phyloP scores from a whole-genome alignment of 2,329 filamentous ascomycete species.

The Botrytis tulipae region DNA sequence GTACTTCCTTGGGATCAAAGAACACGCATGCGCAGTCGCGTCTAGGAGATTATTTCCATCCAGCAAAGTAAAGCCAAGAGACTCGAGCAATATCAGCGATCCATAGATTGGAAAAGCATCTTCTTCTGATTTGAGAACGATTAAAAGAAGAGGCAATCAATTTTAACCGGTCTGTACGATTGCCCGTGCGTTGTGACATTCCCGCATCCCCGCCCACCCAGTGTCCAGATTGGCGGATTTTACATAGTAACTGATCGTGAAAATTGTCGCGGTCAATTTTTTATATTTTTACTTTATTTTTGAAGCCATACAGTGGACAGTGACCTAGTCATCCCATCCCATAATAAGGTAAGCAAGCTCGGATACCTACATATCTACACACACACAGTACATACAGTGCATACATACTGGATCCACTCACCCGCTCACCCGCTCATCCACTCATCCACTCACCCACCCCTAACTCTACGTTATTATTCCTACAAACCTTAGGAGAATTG shows the following conservation, averaged over 20 bases:
- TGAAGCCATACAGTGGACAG: constrained; percentile 12
- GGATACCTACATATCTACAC: constrained; percentile 35
- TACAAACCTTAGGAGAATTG: constrained; percentile 25
- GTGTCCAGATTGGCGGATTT: constrained; percentile 35
- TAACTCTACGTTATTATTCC: constrained; percentile 17
- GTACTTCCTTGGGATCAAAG: neutral
- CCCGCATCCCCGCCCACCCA: constrained; percentile 28
- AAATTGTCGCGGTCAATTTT: constrained; percentile 20
- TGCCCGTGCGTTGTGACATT: constrained; percentile 35
- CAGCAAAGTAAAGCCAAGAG: neutral
- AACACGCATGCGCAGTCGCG: constrained; percentile 5
- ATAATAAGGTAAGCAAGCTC: constrained; percentile 29
- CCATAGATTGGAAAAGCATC: neutral
- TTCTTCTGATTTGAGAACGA: constrained; percentile 11
- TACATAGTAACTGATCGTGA: constrained; percentile 25
- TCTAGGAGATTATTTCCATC: neutral
- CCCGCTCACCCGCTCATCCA: neutral
- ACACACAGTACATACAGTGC: neutral
- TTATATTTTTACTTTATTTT: neutral
- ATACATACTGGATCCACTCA: constrained; percentile 15
- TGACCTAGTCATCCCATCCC: constrained; percentile 15
- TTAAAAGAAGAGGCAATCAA: constrained; percentile 15
- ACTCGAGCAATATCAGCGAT: neutral
- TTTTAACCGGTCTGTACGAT: constrained; percentile 32
- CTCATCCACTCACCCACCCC: constrained; percentile 18